Base-by-base conservation (phyloP, 2,329 filamentous ascomycete species). In the Tolypocladium nubicola region DNA sequence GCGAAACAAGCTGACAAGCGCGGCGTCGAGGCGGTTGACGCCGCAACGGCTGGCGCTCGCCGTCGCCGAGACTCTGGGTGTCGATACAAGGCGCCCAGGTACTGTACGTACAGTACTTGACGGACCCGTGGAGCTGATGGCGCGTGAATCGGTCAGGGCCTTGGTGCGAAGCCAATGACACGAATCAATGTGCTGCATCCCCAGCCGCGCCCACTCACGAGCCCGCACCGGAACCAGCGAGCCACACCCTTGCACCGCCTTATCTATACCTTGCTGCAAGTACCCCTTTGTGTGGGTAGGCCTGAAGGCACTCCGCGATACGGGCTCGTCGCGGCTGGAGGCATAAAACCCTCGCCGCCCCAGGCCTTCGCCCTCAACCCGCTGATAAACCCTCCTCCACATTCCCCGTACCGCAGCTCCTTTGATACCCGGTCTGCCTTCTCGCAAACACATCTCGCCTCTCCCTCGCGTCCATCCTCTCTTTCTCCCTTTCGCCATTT, bases 291-390 rank as follows among this genome's bases (percentile, higher is more conserved):
- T 26, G 38, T 56, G 39, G 19, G 49, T 43, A 33, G 39, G 33
- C 7, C 43, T 43, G 16, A 16, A 16, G 56, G 14, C 37, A 30
- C 23, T 33, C 30, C 21, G 23, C 52, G 57, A 54, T 54, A 56
- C 55, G 50, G 55, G 35, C 55, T 43, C 43, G n/a, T 58, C 21
- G 21, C 53, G 10, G 45, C 56, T 30, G 56, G 40, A 59, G 47
- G 60, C 59, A 64, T 64, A 64, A 64, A 64, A 64, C 61, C 61
- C 62, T 60, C 62, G 58, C 33, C 58, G 58, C 56, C 58, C 56
- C 58, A 30, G 52, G 45, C 19, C 49, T 45, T 16, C n/a, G 23
- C 10, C 35, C 33, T 56, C 54, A 14, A 21, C 14, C 16, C 26
- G 21, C 19, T 23, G 30, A 43, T 40, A 56, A 41, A 39, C 21